These are phyloP conservation scores for Pelargonium nanum DNA, from an alignment of 345 rosid genomes.

Conservation along the genomic window DNA sequence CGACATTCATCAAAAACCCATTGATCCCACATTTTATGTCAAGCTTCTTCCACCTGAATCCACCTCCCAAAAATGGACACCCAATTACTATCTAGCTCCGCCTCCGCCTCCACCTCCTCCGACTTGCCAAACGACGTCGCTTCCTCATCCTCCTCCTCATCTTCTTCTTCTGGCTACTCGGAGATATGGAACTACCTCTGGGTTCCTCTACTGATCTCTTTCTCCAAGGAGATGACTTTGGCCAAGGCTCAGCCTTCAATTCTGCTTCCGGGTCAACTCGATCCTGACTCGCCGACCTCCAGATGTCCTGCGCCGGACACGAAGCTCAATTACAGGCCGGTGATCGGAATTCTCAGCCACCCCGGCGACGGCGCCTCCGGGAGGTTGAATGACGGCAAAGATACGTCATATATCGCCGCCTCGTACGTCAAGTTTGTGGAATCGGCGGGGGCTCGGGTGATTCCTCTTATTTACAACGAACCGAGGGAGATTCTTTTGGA, in stretches of 20 bases:
- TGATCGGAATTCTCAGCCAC: constrained; percentile 70
- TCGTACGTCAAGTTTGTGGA: constrained; percentile 88
- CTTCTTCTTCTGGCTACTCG: constrained; percentile 9
- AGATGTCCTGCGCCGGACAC: constrained; percentile 40
- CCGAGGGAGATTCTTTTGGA: constrained; percentile 57
- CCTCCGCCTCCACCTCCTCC: constrained; percentile 11
- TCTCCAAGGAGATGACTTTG: constrained; percentile 32
- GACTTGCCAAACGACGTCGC: constrained; percentile 21
- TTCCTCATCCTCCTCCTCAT: constrained; percentile 1
- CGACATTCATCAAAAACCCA: not conserved
- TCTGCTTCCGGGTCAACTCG: constrained; percentile 37
- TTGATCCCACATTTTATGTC: not conserved
- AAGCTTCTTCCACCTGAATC: not conserved
- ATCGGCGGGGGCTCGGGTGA: constrained; percentile 84
- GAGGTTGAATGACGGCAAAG: constrained; percentile 42
- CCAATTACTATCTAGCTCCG: constrained; percentile 21
- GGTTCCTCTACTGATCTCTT: constrained; percentile 34
- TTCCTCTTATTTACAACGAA: constrained; percentile 74
- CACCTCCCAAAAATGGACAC: constrained; percentile 25
- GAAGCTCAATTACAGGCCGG: constrained; percentile 59
- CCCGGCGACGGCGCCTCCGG: constrained; percentile 94
- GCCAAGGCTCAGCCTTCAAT: constrained; percentile 25
- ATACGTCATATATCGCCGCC: constrained; percentile 59
- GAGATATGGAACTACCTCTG: constrained; percentile 40
- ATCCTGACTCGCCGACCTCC: constrained; percentile 6